Conservation (phyloP, 495 filamentous ascomycete species). For the Daldinia decipiens region DNA sequence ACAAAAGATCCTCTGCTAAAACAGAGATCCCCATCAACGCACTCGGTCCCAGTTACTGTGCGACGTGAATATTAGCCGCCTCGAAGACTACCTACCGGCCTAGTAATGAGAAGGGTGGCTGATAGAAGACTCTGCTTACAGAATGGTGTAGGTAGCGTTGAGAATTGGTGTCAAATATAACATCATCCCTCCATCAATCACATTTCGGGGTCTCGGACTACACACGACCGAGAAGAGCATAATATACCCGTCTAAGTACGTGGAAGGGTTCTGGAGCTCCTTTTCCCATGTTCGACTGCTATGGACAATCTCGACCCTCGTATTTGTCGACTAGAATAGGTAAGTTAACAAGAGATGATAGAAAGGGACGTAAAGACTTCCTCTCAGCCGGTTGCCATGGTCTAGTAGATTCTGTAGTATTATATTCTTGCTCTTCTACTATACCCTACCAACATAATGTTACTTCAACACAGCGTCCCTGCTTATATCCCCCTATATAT, state of each 20-base stretch:
- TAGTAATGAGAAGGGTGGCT: conserved; percentile 3
- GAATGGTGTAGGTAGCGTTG: conserved; percentile 10
- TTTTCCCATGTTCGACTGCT: not conserved
- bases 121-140: not conserved
- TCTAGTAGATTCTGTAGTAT: not conserved
- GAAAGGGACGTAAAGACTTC: not conserved
- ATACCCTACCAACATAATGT: no score
- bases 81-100: not conserved
- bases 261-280: not conserved
- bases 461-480: conserved; percentile 1
- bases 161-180: conserved; percentile 16
- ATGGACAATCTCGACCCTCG: not conserved
- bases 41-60: conserved; percentile 11
- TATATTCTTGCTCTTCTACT: not conserved
- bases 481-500: not conserved
- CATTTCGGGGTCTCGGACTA: conserved; percentile 16
- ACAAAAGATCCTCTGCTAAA: conserved; percentile 11
- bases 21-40: conserved; percentile 3
- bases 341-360: not conserved
- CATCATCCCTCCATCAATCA: conserved; percentile 11
- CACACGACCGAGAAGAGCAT: conserved; percentile 12
- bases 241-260: conserved; percentile 4
- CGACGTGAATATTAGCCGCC: conserved; percentile 36
- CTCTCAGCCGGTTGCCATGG: conserved; percentile 13
- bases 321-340: not conserved